These are phyloP conservation scores for Saccharomycopsis microspora DNA, from an alignment of 805 yeast species.

Conservation along the genomic window DNA sequence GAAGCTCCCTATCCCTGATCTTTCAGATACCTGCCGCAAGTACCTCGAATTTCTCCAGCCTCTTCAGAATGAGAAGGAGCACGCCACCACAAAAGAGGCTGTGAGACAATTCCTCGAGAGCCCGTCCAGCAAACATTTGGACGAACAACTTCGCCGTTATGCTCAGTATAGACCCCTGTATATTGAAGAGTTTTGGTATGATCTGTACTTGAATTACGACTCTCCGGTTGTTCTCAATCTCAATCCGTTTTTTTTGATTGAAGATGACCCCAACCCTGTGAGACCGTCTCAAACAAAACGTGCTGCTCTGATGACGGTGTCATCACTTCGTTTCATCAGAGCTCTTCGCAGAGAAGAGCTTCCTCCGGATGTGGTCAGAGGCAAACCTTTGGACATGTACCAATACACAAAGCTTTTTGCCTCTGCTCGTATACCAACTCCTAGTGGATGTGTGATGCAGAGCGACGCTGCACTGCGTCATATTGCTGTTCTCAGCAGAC, in stretches of 20 bases:
- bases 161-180: constrained; percentile 59
- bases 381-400: constrained; percentile 72
- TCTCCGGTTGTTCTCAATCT: constrained; percentile 85
- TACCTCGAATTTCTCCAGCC: constrained; percentile 66
- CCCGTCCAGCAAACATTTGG: constrained; percentile 42
- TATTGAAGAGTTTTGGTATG: constrained; percentile 93
- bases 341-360: constrained; percentile 69
- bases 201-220: constrained; percentile 77
- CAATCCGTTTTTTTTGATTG: constrained; percentile 82
- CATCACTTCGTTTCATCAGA: constrained; percentile 68
- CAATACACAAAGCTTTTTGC: constrained; percentile 85
- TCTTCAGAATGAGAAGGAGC: constrained; percentile 68
- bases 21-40: constrained; percentile 51
- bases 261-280: constrained; percentile 63
- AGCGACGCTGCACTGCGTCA: constrained; percentile 68
- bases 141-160: constrained; percentile 51
- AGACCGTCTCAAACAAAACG: constrained; percentile 53
- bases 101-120: constrained; percentile 44
- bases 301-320: constrained; percentile 68
- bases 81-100: constrained; percentile 45
- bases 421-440: constrained; percentile 76
- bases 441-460: constrained; percentile 76
- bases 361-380: constrained; percentile 56
- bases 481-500: constrained; percentile 68
- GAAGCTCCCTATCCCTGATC: constrained; percentile 73